These are phyloP conservation scores for Cylindricascospora bacillispora DNA, from an alignment of 1,139 yeast species.

Conservation along the genomic window DNA sequence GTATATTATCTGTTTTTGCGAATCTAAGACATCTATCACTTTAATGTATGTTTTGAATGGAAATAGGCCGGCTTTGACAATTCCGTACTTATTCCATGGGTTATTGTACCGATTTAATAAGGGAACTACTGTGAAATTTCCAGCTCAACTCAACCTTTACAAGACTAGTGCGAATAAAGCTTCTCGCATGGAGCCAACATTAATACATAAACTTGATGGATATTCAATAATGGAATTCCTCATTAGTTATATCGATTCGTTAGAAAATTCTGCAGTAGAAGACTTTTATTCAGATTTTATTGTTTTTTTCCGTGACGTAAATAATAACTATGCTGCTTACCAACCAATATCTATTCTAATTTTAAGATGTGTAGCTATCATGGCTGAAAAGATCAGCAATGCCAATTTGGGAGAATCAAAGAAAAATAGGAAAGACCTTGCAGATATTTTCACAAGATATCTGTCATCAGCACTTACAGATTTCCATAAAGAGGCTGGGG, in stretches of 20 bases:
- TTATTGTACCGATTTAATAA: constrained; percentile 35
- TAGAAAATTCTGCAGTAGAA: constrained; percentile 64
- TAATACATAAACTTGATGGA: constrained; percentile 12
- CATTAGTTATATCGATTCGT: constrained; percentile 43
- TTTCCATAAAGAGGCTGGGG: constrained; percentile 6
- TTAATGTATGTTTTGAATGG: constrained; percentile 62
- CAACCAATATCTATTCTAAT: constrained; percentile 39
- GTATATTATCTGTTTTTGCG: constrained; percentile 34
- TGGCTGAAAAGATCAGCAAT: constrained; percentile 44
- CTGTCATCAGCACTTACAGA: constrained; percentile 31
- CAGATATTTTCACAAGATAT: constrained; percentile 49
- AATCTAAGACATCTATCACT: constrained; percentile 11
- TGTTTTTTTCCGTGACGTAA: constrained; percentile 46
- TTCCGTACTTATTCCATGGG: constrained; percentile 54
- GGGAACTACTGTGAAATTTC: constrained; percentile 14
- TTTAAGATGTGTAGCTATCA: constrained; percentile 36
- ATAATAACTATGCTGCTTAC: constrained; percentile 37
- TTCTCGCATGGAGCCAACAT: constrained; percentile 20
- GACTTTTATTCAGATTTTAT: constrained; percentile 57
- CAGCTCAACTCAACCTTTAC: constrained; percentile 4
- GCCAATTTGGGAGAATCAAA: constrained; percentile 51
- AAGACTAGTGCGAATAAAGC: constrained; percentile 4
- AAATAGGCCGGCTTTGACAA: constrained; percentile 62
- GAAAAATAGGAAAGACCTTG: constrained; percentile 49
- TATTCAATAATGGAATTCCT: constrained; percentile 14